Base-by-base conservation (phyloP, 2,329 filamentous ascomycete species). In the Aspergillus hiratsukae region DNA sequence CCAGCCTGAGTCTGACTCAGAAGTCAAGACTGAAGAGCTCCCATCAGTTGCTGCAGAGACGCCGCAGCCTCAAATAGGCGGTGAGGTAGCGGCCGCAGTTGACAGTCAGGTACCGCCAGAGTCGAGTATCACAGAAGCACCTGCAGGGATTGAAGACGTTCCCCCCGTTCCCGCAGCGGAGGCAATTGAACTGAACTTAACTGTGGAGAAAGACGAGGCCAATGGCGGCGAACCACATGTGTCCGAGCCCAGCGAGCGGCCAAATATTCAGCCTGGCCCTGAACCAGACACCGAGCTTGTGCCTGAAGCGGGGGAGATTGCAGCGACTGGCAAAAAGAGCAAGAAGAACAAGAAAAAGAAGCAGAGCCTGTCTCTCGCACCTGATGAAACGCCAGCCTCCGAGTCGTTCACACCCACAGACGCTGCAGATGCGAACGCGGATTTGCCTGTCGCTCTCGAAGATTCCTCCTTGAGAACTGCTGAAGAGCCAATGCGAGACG, bases 301-400 rank as follows among this genome's bases (percentile, higher is more conserved):
- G 46, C 50, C 56, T 52, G 60, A 59, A 49, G 57, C 37, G 46
- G 58, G 48, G 48, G 62, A 54, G 43, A 27, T 43, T 10, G 35
- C 53, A 52, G 49, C 49, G 54, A 51, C 55, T 35, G 57, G 52
- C 17, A 62, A 61, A 46, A 64, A 66, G 54, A 57, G 43, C 35
- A 63, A 58, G 54, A 65, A 66, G 49, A 59, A 60, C 11, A 62
- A 62, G 35, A 59, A 62, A 54, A 62, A 61, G 37, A 58, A 64
- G 35, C 54, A 62, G 23, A 57, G 53, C 21, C 8, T 58, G 5
- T 51, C 56, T 5, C 41, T 51, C 4, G 17, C 49, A 8, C 29
- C 51, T 21, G 55, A 57, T 35, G 54, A 58, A 52, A 55, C 35
- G 5, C 41, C 35, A 37, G 52, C 54, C 17, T 19, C 27, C 11